A percentile compares a stretch with the other conserved stretches of the same genome.
Evolutionary conservation across 2,329 filamentous ascomycete species (phyloP).

Genomic region (Pseudofabraea citricarpa): DNA sequence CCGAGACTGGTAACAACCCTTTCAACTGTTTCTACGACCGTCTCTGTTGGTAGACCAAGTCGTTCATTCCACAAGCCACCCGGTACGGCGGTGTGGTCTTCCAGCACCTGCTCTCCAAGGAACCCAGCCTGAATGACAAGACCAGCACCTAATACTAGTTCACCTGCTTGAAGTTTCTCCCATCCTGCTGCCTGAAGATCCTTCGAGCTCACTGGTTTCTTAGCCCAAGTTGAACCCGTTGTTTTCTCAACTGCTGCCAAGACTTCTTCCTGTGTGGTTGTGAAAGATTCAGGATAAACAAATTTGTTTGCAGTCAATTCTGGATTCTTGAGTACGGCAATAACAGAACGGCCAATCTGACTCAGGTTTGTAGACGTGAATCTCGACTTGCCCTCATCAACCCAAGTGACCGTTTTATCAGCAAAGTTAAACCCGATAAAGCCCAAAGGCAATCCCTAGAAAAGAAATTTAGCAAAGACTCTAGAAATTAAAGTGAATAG

Average conservation of each 20-base stretch:
- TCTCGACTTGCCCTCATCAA: conserved; percentile 22
- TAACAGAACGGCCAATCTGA: conserved; percentile 27
- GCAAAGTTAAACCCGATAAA: conserved; percentile 28
- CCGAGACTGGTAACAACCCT: too few relatives aligned
- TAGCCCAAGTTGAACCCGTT: conserved; percentile 25
- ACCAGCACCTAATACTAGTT: conserved; percentile 2
- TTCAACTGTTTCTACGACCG: background rate
- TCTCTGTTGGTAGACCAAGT: conserved; percentile 6
- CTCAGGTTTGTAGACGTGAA: conserved; percentile 12
- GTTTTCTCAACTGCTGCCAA: conserved; percentile 23
- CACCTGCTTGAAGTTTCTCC: conserved; percentile 1
- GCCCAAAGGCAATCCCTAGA: conserved; percentile 10
- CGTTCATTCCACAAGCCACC: conserved; percentile 10
- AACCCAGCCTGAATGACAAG: conserved; percentile 7
- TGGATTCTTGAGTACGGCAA: conserved; percentile 26
- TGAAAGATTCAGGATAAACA: conserved; percentile 28
- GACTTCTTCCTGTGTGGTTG: conserved; percentile 27
- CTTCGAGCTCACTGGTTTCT: conserved; percentile 2
- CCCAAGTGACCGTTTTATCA: conserved; percentile 24
- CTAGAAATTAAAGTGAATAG: conserved; percentile 33
- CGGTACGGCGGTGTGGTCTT: conserved; percentile 6
- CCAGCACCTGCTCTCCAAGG: conserved; percentile 6
- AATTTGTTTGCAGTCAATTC: conserved; percentile 28
- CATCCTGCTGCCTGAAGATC: conserved; percentile 5
- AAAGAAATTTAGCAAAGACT: conserved; percentile 2